Evolutionary conservation across 495 filamentous ascomycete species (phyloP).

Genomic region (Cairneyella variabilis): DNA sequence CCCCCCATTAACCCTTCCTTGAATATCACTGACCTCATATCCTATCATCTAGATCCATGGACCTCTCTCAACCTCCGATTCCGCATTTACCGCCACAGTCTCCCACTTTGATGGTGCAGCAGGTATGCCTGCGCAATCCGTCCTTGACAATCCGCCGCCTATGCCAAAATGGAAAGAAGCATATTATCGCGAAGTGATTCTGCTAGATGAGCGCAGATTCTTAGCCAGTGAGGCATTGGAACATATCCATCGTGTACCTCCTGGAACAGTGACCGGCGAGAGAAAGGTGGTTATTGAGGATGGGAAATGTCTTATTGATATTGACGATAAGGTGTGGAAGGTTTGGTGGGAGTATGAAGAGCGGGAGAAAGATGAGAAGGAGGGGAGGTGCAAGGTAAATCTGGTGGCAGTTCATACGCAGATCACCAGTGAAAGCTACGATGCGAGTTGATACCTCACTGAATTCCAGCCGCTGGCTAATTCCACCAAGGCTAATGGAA

Average conservation of each 20-base stretch:
- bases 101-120: constrained; percentile 8
- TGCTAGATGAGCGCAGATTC: constrained; percentile 18
- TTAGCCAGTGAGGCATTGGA: constrained; percentile 15
- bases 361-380: constrained; percentile 5
- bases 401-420: too few species aligned
- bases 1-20: background rate
- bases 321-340: constrained; percentile 11
- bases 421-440: too few species aligned
- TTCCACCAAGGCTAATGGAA: too few species aligned
- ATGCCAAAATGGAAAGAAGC: constrained; percentile 12
- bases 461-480: too few species aligned
- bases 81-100: background rate
- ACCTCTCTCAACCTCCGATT: constrained; percentile 6
- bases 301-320: constrained; percentile 14
- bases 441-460: too few species aligned
- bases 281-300: constrained; percentile 20
- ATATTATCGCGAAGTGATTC: constrained; percentile 19
- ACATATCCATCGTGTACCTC: constrained; percentile 6
- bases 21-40: too few species aligned
- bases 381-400: too few species aligned
- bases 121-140: background rate
- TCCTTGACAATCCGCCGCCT: background rate
- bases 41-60: constrained; percentile 17
- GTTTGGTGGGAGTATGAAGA: constrained; percentile 21
- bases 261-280: constrained; percentile 10